Evolutionary conservation across 2,329 filamentous ascomycete species (phyloP).

Genomic region (Microsporum ferrugineum): DNA sequence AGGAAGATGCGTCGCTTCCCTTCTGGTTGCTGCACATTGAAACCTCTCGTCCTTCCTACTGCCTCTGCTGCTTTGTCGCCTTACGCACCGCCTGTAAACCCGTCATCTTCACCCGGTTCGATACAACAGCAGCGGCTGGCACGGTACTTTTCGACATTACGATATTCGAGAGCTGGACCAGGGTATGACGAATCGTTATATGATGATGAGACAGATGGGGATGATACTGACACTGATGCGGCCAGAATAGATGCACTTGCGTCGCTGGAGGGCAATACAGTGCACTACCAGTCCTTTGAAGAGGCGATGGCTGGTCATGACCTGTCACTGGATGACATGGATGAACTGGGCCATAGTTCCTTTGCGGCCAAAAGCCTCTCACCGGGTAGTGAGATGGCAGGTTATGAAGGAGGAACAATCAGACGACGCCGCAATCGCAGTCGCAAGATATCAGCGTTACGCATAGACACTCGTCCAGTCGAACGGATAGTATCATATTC

Average conservation of each 20-base stretch:
- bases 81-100: constrained; percentile 6
- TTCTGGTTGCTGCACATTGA: constrained; percentile 26
- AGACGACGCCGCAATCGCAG: background rate
- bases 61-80: constrained; percentile 8
- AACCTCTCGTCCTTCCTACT: constrained; percentile 24
- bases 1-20: constrained; percentile 27
- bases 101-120: background rate
- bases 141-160: background rate
- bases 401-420: background rate
- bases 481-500: background rate
- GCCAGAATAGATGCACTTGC: constrained; percentile 22
- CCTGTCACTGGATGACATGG: constrained; percentile 6
- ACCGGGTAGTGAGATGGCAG: background rate
- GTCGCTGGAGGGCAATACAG: constrained; percentile 22
- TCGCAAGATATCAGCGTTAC: background rate
- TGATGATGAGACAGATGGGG: constrained; percentile 19
- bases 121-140: background rate
- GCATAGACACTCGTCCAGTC: background rate
- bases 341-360: background rate
- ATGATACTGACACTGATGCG: background rate
- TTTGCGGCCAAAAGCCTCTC: background rate
- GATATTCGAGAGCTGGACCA: constrained; percentile 7
- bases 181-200: constrained; percentile 12
- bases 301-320: constrained; percentile 15
- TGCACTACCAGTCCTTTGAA: constrained; percentile 19